Base-by-base conservation (phyloP, 2,329 filamentous ascomycete genomes). In the Lachnellula subtilissima region DNA sequence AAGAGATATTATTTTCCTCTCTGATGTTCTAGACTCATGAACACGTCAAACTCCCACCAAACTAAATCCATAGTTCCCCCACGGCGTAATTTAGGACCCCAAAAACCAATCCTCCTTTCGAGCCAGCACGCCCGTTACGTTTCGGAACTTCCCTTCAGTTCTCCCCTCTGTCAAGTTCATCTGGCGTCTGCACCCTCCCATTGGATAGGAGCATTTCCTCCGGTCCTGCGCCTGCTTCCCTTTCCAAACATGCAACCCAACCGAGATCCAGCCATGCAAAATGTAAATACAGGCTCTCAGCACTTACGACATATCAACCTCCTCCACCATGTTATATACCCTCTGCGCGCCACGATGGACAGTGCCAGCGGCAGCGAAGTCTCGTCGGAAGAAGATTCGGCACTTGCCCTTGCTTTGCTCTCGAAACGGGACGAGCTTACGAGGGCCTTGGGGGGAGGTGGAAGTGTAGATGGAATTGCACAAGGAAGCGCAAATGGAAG, bases 381-480 rank as follows among this genome's bases (percentile, higher is more conserved):
- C 58, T 64, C 63, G 52, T 55, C 54, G 52, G 67, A 67, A 54
- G 64, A 65, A 35, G 54, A 54, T 55, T 55, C 63, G 48, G 65
- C 60, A 22, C 22, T 22, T 22, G 22, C 22, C 25, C 48, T 54
- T 22, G 55, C 58, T 22, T 74, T 84, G 57, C 74, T 87, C 50
- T 72, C 75, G 49, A 76, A 77, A 54, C 84, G 86, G 51, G 73
- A 79, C 46, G 72, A 77, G 59, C 72, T 86, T 58, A 89, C 86
- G 0, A 72, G 83, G 15, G 72, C 75, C 0, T 73, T 87, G 17
- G 69, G 71, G 9, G 74, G 73, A 7, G 25, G 25, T 25, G 25
- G 25, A 25, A 25, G 25, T 8, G 25, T 8, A 25, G 5, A 6
- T 25, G 25, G 25, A 25, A 25, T 6, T 25, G 25, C 7, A 25